A percentile compares a stretch with the other conserved stretches of the same genome.
Conservation (phyloP, 2,329 filamentous ascomycete species). For the Fusarium euwallaceae region DNA sequence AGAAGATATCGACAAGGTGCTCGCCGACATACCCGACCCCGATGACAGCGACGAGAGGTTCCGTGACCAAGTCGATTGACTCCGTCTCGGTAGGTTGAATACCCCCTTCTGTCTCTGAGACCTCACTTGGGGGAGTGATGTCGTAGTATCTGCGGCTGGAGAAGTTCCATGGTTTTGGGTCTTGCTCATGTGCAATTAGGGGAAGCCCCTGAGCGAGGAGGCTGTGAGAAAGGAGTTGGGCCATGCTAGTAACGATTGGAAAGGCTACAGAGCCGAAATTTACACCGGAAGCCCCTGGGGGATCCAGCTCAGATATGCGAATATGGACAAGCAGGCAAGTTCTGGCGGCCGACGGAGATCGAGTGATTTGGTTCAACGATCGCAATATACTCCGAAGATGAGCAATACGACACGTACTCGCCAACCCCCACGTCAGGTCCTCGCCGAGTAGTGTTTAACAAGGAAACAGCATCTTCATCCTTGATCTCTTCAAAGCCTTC, state of each 20-base stretch:
- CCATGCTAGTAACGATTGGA: slow-evolving; percentile 46
- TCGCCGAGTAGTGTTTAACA: slow-evolving; percentile 31
- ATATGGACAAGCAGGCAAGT: slow-evolving; percentile 8
- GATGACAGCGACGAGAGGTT: slow-evolving; percentile 61
- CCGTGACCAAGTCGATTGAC: slow-evolving; percentile 22
- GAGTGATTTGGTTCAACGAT: slow-evolving; percentile 21
- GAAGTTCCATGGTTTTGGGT: slow-evolving; percentile 43
- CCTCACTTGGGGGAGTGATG: slow-evolving; percentile 52
- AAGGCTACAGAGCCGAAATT: slow-evolving; percentile 15
- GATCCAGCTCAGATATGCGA: slow-evolving; percentile 40
- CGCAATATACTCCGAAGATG: slow-evolving; percentile 19
- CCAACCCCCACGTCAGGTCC: slow-evolving; percentile 27
- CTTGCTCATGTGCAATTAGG: slow-evolving; percentile 34
- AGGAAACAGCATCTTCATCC: slow-evolving; percentile 15
- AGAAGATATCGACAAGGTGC: slow-evolving; percentile 62
- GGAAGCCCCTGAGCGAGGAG: slow-evolving; percentile 42
- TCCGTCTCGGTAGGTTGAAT: slow-evolving; percentile 11
- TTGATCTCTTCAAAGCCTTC: slow-evolving; percentile 16
- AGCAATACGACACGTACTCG: slow-evolving; percentile 24
- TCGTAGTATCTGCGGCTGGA: slow-evolving; percentile 48
- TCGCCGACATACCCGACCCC: slow-evolving; percentile 67
- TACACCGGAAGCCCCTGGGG: slow-evolving; percentile 27
- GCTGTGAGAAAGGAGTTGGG: slow-evolving; percentile 42
- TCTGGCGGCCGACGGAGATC: slow-evolving; percentile 19
- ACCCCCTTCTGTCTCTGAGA: slow-evolving; percentile 44